Base-by-base conservation (phyloP, 257 asterid genomes). In the Capsicum baccatum region DNA sequence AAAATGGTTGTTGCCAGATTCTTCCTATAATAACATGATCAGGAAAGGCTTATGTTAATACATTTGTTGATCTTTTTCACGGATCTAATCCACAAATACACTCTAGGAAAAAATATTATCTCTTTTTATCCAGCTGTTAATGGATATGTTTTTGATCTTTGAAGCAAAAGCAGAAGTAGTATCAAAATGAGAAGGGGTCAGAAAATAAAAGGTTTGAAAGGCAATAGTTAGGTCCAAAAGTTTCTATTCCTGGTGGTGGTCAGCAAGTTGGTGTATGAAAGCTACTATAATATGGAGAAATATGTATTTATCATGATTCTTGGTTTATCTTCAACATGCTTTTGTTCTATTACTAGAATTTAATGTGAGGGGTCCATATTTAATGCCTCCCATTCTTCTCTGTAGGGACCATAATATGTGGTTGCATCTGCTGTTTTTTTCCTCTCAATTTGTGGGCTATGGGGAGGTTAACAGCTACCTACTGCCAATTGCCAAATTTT, bases 321-420 rank as follows among this genome's bases (percentile, higher is more conserved):
- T 73, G 58, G 80, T 81, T 62, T n/a, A 33, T 82, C 70, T 80
- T 83, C 78, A 17, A 48, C 80, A 56, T 67, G 19, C 56, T 81
- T 84, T 85, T 87, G 86, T 87, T 82, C 74, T 63, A 69, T 85
- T 90, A 84, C 74, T 58, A 47, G 83, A 76, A 79, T 84, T 90
- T 86, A 86, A 84, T 89, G 88, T 80, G 86, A n/a, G 81, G 92
- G 97, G 98, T 84, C 89, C 88, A 69, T 85, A 33, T 44, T 84
- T 66, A 84, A 70, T 87, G 86, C 87, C 42, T 12, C 80, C 89
- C 89, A 85, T 87, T 79, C 87, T 81, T 81, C 84, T 83, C 16
- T 35, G 89, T 87, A 83, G 94, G 94, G 94, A 78, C 94, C 93
- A 87, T 87, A 85, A 35, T 86, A 73, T 92, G 90, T 92, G 92